Conservation (phyloP, 2,329 filamentous ascomycete species). For the Metarhizium anisopliae region DNA sequence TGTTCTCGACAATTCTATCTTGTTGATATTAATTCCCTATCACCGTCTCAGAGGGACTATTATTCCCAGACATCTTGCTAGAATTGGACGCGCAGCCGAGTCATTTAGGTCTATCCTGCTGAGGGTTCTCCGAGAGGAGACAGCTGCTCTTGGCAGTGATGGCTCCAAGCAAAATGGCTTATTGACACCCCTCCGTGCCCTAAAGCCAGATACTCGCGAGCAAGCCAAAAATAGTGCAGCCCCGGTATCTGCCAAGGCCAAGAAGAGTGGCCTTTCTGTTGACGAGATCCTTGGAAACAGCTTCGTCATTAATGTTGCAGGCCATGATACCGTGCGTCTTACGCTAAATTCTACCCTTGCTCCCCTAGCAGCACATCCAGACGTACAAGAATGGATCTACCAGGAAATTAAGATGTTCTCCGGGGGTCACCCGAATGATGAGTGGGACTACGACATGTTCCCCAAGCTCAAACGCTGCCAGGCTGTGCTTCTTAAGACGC, state of each 20-base stretch:
- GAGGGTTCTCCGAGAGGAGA: background rate
- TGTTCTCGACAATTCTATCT: slow-evolving; percentile 2
- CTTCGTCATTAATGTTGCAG: slow-evolving; percentile 39
- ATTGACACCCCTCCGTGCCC: background rate
- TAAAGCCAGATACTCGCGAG: background rate
- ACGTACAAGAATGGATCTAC: slow-evolving; percentile 35
- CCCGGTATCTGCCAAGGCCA: background rate
- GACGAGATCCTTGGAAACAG: slow-evolving; percentile 40
- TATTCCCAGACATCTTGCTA: background rate
- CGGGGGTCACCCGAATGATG: slow-evolving; percentile 5
- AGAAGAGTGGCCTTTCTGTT: slow-evolving; percentile 20
- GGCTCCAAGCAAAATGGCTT: background rate
- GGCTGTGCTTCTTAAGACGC: slow-evolving; percentile 31
- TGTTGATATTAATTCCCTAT: background rate
- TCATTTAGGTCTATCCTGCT: background rate
- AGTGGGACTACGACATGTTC: slow-evolving; percentile 28
- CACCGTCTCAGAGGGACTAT: background rate
- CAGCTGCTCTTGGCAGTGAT: background rate
- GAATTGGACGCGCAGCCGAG: background rate
- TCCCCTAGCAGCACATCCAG: slow-evolving; percentile 33
- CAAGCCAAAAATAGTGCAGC: background rate
- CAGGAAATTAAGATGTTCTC: slow-evolving; percentile 26
- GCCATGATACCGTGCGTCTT: slow-evolving; percentile 41
- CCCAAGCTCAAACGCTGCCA: slow-evolving; percentile 32
- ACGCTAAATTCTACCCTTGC: slow-evolving; percentile 31